Evolutionary conservation across 352 stramenopile species (phyloP).

Genomic region (Discostella stelligera): DNA sequence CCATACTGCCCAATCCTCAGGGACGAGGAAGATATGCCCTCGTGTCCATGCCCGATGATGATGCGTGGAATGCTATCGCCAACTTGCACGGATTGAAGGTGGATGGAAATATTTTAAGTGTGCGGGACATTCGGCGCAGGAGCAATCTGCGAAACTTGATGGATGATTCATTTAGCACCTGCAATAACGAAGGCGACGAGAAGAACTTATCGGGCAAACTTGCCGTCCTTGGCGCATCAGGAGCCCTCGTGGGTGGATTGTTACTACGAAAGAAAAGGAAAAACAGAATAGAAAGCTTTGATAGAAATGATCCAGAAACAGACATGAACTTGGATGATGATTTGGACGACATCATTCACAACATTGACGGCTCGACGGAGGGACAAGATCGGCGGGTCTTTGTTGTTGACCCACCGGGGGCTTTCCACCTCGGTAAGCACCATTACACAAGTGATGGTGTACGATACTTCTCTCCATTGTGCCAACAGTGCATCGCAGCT

Average conservation of each 20-base stretch:
- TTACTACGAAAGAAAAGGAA: slow-evolving; percentile 5
- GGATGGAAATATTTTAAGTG: not conserved
- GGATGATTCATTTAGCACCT: slow-evolving; percentile 1
- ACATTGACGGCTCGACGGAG: slow-evolving; percentile 29
- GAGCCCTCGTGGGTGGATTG: slow-evolving; percentile 9
- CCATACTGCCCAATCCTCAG: slow-evolving; percentile 35
- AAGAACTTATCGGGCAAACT: not conserved
- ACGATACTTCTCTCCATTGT: slow-evolving; percentile 35
- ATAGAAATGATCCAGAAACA: not conserved
- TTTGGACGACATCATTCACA: slow-evolving; percentile 32
- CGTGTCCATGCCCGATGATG: slow-evolving; percentile 27
- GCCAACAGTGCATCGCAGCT: slow-evolving; percentile 23
- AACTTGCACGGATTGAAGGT: not conserved
- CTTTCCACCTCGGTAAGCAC: slow-evolving; percentile 43
- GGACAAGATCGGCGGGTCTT: not conserved
- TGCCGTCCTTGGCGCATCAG: not conserved
- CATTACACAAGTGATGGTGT: slow-evolving; percentile 47
- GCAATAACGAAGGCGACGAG: slow-evolving; percentile 2
- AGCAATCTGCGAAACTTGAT: slow-evolving; percentile 5
- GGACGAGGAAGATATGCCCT: slow-evolving; percentile 28
- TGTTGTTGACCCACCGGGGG: slow-evolving; percentile 26
- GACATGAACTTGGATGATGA: slow-evolving; percentile 15
- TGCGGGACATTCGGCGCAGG: not conserved
- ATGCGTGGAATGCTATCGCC: not conserved
- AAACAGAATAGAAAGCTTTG: not conserved